Evolutionary conservation across 352 stramenopile genomes (phyloP).

Genomic region (Pythium utonaiense): DNA sequence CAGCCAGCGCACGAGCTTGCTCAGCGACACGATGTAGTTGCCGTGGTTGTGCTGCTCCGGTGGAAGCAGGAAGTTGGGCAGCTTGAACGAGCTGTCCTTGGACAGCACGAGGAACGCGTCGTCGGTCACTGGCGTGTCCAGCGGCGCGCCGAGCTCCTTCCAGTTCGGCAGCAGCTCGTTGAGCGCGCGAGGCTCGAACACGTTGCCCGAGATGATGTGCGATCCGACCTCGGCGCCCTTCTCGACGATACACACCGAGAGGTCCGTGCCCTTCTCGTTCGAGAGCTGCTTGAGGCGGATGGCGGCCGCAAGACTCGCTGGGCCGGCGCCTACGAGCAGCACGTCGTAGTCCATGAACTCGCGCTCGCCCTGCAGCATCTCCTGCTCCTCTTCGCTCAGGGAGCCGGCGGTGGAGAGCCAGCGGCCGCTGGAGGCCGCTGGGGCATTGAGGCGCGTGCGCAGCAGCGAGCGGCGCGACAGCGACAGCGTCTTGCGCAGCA

Average conservation of each 20-base stretch:
- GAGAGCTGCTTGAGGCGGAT: constrained; percentile 98
- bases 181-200: constrained; percentile 97
- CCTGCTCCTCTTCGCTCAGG: constrained; percentile 58
- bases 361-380: constrained; percentile 69
- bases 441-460: background rate
- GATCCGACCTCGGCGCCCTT: constrained; percentile 96
- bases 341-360: constrained; percentile 99
- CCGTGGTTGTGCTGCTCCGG: constrained; percentile 97
- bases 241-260: constrained; percentile 95
- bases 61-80: constrained; percentile 93
- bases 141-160: constrained; percentile 85
- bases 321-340: constrained; percentile 90
- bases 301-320: constrained; percentile 92
- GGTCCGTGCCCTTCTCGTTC: constrained; percentile 89
- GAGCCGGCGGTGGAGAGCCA: constrained; percentile 23
- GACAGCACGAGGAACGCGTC: constrained; percentile 94
- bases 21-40: constrained; percentile 98
- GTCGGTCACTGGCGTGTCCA: constrained; percentile 91
- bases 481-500: constrained; percentile 20
- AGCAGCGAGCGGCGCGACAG: constrained; percentile 20
- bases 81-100: constrained; percentile 77
- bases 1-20: constrained; percentile 96
- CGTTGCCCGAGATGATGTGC: constrained; percentile 98
- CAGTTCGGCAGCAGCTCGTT: constrained; percentile 97
- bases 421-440: constrained; percentile 25